Base-by-base conservation (phyloP, 1,139 yeast species). In the Sugiyamaella japonica region DNA sequence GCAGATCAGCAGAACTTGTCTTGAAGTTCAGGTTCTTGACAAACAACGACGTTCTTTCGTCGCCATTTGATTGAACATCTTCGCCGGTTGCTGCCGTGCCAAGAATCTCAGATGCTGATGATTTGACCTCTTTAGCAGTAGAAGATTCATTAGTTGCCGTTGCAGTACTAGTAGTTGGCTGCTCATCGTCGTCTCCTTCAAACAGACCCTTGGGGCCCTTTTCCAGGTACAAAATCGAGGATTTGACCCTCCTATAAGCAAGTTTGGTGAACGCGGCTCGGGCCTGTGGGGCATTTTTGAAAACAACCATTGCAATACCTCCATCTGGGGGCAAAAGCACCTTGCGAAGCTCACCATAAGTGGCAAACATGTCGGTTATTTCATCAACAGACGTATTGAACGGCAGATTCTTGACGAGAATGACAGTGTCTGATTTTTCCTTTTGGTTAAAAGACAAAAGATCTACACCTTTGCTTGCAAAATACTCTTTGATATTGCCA, bases 291-390 rank as follows among this genome's bases (percentile, higher is more conserved):
- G 84, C 74, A 69, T 88, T 95, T 63, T 91, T 78, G 71, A 85
- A 91, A 69, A 93, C 97, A n/a, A 93, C 84, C 67, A 93, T 86
- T 3, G 98, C 98, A 65, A 93, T 90, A 0, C 97, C 91, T 13
- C 98, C 98, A 20, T 96, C 89, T 20, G 97, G 96, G 13, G 99
- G 99, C 90, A 95, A 87, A 58, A 95, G 72, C 34, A 90, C 77
- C 65, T 97, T 80, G 61, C 83, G 84, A 38, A 95, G 68, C 60
- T 86, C 86, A 47, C 99, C 99, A 70, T 81, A 84, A 47, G 84
- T 85, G 1, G 85, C 72, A 66, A 95, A 93, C 63, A 91, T 67
- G 59, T 89, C 97, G 16, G 90, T 85, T 41, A 93, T 71, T 65
- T 93, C 98, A 54, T 83, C 87, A 17, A 79, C 75, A 0, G 88